Conservation (phyloP, 148 eudicot species). For the Heliamphora exappendiculata region DNA sequence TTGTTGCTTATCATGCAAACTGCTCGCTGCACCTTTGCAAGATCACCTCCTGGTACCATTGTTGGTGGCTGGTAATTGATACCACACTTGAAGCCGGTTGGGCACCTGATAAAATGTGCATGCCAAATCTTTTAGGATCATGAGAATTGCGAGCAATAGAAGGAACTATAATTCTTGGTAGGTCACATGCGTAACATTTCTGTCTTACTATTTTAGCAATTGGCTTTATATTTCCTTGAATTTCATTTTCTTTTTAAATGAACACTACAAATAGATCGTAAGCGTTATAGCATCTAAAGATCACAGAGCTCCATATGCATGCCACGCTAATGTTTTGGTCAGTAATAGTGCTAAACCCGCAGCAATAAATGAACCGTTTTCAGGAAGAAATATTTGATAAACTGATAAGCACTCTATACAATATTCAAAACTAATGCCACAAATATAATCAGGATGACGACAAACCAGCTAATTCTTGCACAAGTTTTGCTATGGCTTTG, state of each 20-base stretch:
- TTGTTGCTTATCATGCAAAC: conserved; percentile 24
- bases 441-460: too few species aligned
- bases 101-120: conserved; percentile 13
- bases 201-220: background rate
- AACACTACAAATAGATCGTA: background rate
- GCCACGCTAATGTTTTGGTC: background rate
- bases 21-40: conserved; percentile 22
- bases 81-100: conserved; percentile 23
- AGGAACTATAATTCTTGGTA: background rate
- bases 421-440: too few species aligned
- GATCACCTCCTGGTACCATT: conserved; percentile 20
- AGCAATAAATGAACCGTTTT: background rate
- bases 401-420: too few species aligned
- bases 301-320: background rate
- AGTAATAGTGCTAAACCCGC: background rate
- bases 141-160: background rate
- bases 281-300: background rate
- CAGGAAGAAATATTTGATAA: background rate
- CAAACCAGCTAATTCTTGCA: too few species aligned
- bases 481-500: too few species aligned
- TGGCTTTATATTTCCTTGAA: background rate
- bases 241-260: background rate
- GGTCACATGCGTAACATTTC: background rate
- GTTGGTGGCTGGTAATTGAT: conserved; percentile 22
- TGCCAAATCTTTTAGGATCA: background rate